phyloP scores from a whole-genome alignment of 805 yeast genomes.

The Wickerhamomyces pijperi region DNA sequence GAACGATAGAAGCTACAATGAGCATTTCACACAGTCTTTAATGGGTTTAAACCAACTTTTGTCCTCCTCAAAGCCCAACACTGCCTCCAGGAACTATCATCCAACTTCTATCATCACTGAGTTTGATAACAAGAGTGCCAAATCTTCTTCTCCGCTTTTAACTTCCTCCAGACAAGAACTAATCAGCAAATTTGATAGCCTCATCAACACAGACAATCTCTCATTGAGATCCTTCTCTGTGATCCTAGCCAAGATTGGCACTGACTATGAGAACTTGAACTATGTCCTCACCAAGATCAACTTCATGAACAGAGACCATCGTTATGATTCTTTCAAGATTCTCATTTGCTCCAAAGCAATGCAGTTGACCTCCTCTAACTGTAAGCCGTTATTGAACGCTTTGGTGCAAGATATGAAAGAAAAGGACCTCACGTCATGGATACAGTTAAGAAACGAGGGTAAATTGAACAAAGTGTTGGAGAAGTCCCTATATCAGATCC shows the following conservation, averaged over 20 bases:
- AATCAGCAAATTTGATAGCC: background rate
- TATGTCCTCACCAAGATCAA: background rate
- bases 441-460: background rate
- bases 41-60: background rate
- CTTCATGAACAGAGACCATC: background rate
- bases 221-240: background rate
- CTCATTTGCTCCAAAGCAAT: background rate
- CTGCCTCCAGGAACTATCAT: no score
- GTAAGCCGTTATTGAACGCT: no score
- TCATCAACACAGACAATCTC: background rate
- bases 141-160: no score
- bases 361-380: no score
- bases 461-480: background rate
- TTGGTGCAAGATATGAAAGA: background rate
- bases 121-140: background rate
- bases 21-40: background rate
- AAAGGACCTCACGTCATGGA: background rate
- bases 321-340: background rate
- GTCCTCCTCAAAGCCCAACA: background rate
- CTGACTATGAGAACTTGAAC: background rate
- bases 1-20: background rate
- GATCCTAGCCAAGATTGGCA: background rate
- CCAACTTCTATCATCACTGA: background rate
- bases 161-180: background rate
- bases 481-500: conserved; percentile 1